These are phyloP conservation scores for Exophiala oligosperma DNA, from an alignment of 2,329 filamentous ascomycete genomes.

Conservation along the genomic window DNA sequence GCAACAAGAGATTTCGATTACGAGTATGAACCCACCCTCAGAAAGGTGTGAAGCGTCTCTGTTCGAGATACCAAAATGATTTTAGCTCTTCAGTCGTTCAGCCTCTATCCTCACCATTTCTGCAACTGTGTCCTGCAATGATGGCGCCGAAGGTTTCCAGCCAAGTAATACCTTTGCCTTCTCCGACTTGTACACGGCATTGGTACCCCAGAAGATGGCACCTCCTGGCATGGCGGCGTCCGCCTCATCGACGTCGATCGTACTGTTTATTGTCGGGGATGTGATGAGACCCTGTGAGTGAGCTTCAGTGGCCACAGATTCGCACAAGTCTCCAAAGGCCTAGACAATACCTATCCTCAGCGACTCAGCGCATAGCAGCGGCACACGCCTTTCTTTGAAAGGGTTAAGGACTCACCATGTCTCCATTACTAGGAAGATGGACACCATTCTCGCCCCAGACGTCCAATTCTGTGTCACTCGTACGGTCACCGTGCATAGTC, in stretches of 20 bases:
- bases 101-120: not conserved
- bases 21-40: no score
- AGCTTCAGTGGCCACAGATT: not conserved
- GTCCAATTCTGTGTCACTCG: not conserved
- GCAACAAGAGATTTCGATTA: not conserved
- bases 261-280: not conserved
- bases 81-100: not conserved
- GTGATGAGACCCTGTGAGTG: not conserved
- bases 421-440: constrained; percentile 34
- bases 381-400: no score
- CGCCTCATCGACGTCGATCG: not conserved
- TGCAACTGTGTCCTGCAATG: not conserved
- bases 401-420: constrained; percentile 27
- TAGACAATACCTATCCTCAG: not conserved
- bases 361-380: not conserved
- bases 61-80: no score
- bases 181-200: not conserved
- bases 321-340: not conserved
- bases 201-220: not conserved
- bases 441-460: constrained; percentile 42
- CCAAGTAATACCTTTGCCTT: not conserved
- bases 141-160: not conserved
- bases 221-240: not conserved
- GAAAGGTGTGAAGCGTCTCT: no score
- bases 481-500: constrained; percentile 32